A percentile compares a stretch with the other conserved stretches of the same genome.
phyloP scores from a whole-genome alignment of 2,329 filamentous ascomycete genomes.

The Fusarium abutilonis region DNA sequence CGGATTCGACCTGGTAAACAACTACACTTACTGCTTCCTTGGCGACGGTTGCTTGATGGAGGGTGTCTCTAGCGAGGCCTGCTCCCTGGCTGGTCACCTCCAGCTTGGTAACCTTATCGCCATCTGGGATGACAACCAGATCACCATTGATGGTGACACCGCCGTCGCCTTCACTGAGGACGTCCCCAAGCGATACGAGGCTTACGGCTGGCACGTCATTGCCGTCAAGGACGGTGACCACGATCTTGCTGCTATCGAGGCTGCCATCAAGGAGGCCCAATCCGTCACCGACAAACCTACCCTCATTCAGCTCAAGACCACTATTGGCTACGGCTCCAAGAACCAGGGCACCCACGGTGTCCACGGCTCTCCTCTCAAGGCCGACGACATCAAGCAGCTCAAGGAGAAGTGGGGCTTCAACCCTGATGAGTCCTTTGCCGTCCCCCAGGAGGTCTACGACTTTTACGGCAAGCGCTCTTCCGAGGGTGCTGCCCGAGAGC shows the following conservation, averaged over 20 bases:
- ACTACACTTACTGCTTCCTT: constrained; percentile 97
- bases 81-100: constrained; percentile 91
- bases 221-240: constrained; percentile 87
- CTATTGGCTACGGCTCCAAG: constrained; percentile 94
- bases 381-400: constrained; percentile 90
- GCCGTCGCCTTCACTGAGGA: constrained; percentile 98
- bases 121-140: constrained; percentile 99
- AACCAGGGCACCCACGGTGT: constrained; percentile 94
- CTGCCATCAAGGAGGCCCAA: constrained; percentile 85
- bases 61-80: constrained; percentile 93
- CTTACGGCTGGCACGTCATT: constrained; percentile 95
- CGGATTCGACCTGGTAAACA: constrained; percentile 88
- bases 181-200: constrained; percentile 90
- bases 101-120: constrained; percentile 97
- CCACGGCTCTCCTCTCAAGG: constrained; percentile 95
- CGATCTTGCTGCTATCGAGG: constrained; percentile 88
- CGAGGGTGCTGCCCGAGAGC: constrained; percentile 86
- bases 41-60: constrained; percentile 99
- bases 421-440: constrained; percentile 89
- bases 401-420: constrained; percentile 97
- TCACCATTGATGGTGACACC: constrained; percentile 93
- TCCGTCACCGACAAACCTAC: constrained; percentile 95
- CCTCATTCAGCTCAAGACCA: constrained; percentile 96
- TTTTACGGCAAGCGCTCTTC: constrained; percentile 84
- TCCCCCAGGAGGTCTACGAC: constrained; percentile 95